Conservation (phyloP, 2,329 filamentous ascomycete species). For the Talaromyces sp. region DNA sequence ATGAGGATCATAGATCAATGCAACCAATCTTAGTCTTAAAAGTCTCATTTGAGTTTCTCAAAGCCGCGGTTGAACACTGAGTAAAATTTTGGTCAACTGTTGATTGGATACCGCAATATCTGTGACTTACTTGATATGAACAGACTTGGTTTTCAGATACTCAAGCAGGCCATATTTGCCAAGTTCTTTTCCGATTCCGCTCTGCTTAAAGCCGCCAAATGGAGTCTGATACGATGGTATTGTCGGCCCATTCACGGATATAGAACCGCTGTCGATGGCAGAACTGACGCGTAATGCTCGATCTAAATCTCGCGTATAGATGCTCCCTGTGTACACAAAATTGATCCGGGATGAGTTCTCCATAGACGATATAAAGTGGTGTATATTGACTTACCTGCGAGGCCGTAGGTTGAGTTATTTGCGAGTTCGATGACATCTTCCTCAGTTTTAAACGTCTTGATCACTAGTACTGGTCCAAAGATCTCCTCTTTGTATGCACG, state of each 20-base stretch:
- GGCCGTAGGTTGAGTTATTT: slow-evolving; percentile 14
- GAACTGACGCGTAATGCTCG: slow-evolving; percentile 11
- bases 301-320: slow-evolving; percentile 15
- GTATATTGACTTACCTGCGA: slow-evolving; percentile 5
- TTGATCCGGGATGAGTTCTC: too few species aligned
- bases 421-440: slow-evolving; percentile 15
- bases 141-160: slow-evolving; percentile 65
- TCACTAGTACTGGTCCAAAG: slow-evolving; percentile 13
- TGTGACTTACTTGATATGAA: slow-evolving; percentile 22
- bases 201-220: slow-evolving; percentile 75
- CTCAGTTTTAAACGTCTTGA: slow-evolving; percentile 11
- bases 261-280: slow-evolving; percentile 15
- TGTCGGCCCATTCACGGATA: slow-evolving; percentile 18
- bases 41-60: too few species aligned
- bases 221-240: slow-evolving; percentile 26
- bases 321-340: neutral
- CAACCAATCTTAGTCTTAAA: too few species aligned
- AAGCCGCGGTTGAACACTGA: too few species aligned
- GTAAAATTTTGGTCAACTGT: too few species aligned
- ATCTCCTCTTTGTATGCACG: slow-evolving; percentile 11
- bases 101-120: too few species aligned
- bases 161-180: slow-evolving; percentile 61
- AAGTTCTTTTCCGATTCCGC: slow-evolving; percentile 70
- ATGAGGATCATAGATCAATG: too few species aligned
- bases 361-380: too few species aligned